Conservation (phyloP, 2,329 filamentous ascomycete genomes). For the Verticillium dahliae region DNA sequence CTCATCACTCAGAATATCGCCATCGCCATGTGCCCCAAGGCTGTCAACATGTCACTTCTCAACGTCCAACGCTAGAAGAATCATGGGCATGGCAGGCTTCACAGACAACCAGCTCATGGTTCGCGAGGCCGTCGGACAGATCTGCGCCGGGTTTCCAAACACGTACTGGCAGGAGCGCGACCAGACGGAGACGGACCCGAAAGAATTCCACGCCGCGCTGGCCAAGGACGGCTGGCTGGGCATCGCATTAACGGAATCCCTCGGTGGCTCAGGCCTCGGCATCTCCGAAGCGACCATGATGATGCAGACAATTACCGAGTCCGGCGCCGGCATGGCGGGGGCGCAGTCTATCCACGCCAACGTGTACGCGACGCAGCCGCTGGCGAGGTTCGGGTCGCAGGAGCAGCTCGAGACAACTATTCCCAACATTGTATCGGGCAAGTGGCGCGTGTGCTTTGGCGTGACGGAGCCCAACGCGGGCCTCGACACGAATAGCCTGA, state of each 20-base stretch:
- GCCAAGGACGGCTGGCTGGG: constrained; percentile 75
- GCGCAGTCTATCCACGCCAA: constrained; percentile 58
- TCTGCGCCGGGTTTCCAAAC: constrained; percentile 66
- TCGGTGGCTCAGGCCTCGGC: constrained; percentile 69
- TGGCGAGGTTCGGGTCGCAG: constrained; percentile 64
- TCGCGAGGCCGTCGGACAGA: constrained; percentile 59
- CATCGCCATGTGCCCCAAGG: neutral
- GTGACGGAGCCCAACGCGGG: constrained; percentile 81
- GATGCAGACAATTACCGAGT: constrained; percentile 76
- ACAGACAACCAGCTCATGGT: constrained; percentile 67
- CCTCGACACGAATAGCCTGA: constrained; percentile 67
- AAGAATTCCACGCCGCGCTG: constrained; percentile 68
- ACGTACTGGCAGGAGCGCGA: constrained; percentile 74
- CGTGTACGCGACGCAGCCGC: constrained; percentile 68
- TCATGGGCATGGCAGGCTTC: constrained; percentile 71
- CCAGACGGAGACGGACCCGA: constrained; percentile 62
- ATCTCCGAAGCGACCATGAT: constrained; percentile 83
- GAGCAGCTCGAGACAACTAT: constrained; percentile 59
- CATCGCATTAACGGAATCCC: constrained; percentile 67
- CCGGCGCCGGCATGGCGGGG: constrained; percentile 72
- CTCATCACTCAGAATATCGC: neutral
- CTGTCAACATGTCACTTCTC: constrained; percentile 21
- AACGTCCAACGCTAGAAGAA: constrained; percentile 20
- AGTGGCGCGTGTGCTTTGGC: constrained; percentile 70
- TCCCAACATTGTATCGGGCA: constrained; percentile 64